Evolutionary conservation across 2,329 filamentous ascomycete genomes (phyloP).

Genomic region (Sclerotinia borealis): DNA sequence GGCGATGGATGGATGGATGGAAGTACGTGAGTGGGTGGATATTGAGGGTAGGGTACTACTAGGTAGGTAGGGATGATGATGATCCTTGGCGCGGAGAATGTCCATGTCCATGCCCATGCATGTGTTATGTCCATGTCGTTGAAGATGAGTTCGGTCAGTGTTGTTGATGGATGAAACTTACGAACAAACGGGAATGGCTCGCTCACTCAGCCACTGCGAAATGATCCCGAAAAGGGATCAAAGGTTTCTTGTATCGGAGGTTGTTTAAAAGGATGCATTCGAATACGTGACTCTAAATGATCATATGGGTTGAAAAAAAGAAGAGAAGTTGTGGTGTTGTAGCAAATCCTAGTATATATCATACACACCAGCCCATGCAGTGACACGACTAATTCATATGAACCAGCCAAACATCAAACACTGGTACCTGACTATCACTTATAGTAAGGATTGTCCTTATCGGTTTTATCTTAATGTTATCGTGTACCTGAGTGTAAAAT

Average conservation of each 20-base stretch:
- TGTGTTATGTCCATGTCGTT: too few relatives aligned
- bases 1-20: background rate
- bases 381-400: background rate
- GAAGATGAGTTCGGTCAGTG: background rate
- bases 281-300: background rate
- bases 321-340: background rate
- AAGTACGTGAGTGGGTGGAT: background rate
- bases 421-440: background rate
- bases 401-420: background rate
- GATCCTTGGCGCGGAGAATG: background rate
- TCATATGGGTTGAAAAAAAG: background rate
- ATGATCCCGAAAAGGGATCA: background rate
- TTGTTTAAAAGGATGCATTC: background rate
- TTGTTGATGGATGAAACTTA: background rate
- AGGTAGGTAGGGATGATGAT: background rate
- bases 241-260: background rate
- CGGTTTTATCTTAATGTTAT: too few relatives aligned
- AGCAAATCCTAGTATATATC: background rate
- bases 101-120: too few relatives aligned
- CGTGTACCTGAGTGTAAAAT: background rate
- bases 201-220: background rate
- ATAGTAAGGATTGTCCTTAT: too few relatives aligned
- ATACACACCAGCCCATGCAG: background rate
- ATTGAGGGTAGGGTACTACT: too few relatives aligned
- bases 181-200: background rate